Conservation (phyloP, 768 basidiomycete species). For the Russula foetens region DNA sequence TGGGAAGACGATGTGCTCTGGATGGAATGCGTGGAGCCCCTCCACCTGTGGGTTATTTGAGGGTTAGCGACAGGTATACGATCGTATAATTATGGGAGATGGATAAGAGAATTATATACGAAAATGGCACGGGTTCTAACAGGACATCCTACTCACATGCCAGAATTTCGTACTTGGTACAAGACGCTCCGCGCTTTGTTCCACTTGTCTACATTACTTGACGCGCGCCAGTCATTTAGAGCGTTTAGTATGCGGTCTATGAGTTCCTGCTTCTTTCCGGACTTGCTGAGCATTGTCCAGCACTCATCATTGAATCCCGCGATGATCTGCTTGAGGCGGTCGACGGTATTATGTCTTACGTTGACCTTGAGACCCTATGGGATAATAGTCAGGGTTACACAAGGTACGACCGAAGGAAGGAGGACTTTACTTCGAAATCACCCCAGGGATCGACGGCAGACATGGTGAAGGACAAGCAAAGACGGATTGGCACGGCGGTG, state of each 20-base stretch:
- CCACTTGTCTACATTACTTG: conserved; percentile 57
- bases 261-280: conserved; percentile 83
- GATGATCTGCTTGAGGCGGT: conserved; percentile 77
- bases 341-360: conserved; percentile 74
- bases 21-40: conserved; percentile 8
- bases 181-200: conserved; percentile 59
- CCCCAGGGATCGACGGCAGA: conserved; percentile 53
- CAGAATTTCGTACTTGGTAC: conserved; percentile 53
- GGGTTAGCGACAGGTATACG: neutral
- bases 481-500: neutral
- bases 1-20: neutral
- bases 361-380: conserved; percentile 57
- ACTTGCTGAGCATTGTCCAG: conserved; percentile 53
- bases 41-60: conserved; percentile 5
- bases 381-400: conserved; percentile 10
- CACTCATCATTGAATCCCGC: conserved; percentile 75
- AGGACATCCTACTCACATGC: conserved; percentile 46
- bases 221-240: conserved; percentile 53
- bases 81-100: neutral
- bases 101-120: neutral
- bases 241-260: conserved; percentile 62
- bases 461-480: conserved; percentile 34
- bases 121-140: conserved; percentile 10
- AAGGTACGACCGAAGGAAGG: neutral
- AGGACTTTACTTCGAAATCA: conserved; percentile 60